Base-by-base conservation (phyloP, 257 asterid genomes). In the Osmanthus fragrans region DNA sequence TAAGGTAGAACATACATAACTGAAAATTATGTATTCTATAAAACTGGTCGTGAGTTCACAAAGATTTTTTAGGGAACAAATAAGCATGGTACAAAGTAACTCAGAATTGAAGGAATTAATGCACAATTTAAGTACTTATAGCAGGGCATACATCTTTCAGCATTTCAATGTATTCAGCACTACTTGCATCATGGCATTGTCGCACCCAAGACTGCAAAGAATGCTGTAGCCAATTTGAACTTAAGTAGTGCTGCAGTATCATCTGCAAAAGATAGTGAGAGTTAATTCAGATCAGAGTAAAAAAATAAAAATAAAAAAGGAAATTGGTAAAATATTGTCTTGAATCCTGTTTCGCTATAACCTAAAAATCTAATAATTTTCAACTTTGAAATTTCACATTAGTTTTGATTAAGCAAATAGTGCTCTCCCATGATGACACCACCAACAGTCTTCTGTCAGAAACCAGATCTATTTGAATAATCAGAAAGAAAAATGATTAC, bases 111-210 rank as follows among this genome's bases (percentile, higher is more conserved):
- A 58, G 11, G 13, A 15, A 45, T n/a, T 54, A 12, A 30, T 23
- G 72, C 81, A 42, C 51, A 42, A 42, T 13, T 42, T 11, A 42
- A 42, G 18, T 12, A 42, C 51, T 42, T 42, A 12, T 42, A 42
- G 51, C 79, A 68, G 64, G 29, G 78, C 71, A 54, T 87, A 96
- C 99, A 94, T 93, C 99, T 89, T 92, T 96, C 74, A 93, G 88
- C 76, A 86, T 73, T 83, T 93, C 97, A 81, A 92, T 67, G 69
- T 85, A 81, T 84, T 93, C 98, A 42, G 99, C 99, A 82, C 86
- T 92, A 80, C 82, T 76, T 56, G 97, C 98, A 78, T 84, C 87
- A 80, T 83, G 88, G 80, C 99, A 93, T 73, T 74, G 82, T 80
- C 90, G 92, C 77, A 84, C 86, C 99, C 99, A 96, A 77, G 92